Conservation (phyloP, 192 early-diverging fungal species). For the Lobulomyces angularis region DNA sequence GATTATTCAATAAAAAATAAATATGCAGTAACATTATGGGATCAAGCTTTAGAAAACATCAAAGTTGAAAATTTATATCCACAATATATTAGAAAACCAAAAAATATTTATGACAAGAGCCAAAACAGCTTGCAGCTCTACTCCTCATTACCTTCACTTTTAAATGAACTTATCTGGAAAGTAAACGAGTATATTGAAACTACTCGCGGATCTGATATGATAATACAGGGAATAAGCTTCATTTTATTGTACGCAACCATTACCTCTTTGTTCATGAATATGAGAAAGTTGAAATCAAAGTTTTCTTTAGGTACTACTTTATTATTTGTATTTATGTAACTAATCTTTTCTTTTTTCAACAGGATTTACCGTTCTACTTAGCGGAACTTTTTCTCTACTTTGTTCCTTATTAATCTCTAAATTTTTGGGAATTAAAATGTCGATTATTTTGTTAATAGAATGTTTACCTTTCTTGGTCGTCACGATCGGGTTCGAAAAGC, state of each 20-base stretch:
- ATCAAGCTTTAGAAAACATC: slow-evolving; percentile 6
- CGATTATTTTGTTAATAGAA: slow-evolving; percentile 35
- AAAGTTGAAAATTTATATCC: slow-evolving; percentile 4
- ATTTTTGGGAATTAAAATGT: slow-evolving; percentile 16
- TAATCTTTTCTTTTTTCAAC: slow-evolving; percentile 51
- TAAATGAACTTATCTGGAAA: slow-evolving; percentile 31
- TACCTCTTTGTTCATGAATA: slow-evolving; percentile 65
- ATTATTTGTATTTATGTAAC: slow-evolving; percentile 4
- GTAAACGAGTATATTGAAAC: slow-evolving; percentile 54
- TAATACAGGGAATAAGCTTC: slow-evolving; percentile 66
- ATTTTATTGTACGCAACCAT: slow-evolving; percentile 73
- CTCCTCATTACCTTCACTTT: slow-evolving; percentile 28
- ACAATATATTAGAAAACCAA: background rate
- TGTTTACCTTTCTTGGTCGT: slow-evolving; percentile 84
- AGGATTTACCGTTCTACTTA: slow-evolving; percentile 25
- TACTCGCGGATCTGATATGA: slow-evolving; percentile 63
- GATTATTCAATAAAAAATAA: slow-evolving; percentile 8
- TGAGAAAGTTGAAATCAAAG: slow-evolving; percentile 73
- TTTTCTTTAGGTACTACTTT: slow-evolving; percentile 43
- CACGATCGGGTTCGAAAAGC: slow-evolving; percentile 83
- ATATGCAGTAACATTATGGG: slow-evolving; percentile 5
- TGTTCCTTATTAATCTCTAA: slow-evolving; percentile 15
- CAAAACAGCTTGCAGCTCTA: slow-evolving; percentile 40
- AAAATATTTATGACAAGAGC: slow-evolving; percentile 17
- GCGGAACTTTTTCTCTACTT: slow-evolving; percentile 17